A percentile compares a stretch with the other conserved stretches of the same genome.
These are phyloP conservation scores for Botrytis paeoniae DNA, from an alignment of 2,329 filamentous ascomycete species.

Conservation along the genomic window DNA sequence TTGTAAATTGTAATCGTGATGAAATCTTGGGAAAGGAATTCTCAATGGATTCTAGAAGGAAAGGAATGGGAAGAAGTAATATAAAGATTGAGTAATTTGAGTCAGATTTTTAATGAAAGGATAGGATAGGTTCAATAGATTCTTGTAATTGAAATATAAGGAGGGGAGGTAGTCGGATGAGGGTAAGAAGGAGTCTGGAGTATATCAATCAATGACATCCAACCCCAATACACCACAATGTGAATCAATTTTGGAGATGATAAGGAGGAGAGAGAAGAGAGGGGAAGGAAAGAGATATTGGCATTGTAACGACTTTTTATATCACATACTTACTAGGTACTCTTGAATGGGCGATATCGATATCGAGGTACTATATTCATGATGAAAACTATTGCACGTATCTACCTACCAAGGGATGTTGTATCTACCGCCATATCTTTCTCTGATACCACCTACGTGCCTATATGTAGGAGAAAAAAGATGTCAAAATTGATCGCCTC, in stretches of 20 bases:
- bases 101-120: background rate
- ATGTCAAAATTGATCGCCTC: background rate
- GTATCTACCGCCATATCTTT: background rate
- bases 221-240: background rate
- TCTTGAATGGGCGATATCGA: background rate
- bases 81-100: background rate
- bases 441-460: background rate
- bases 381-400: background rate
- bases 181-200: background rate
- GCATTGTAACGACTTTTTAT: background rate
- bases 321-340: background rate
- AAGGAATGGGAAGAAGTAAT: background rate
- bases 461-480: background rate
- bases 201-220: conserved; percentile 1
- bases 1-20: background rate
- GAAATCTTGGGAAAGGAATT: conserved; percentile 4
- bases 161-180: background rate
- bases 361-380: background rate
- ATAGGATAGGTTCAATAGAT: background rate
- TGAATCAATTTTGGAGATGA: background rate
- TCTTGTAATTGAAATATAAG: background rate
- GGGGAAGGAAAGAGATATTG: background rate
- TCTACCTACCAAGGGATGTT: background rate
- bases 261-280: background rate
- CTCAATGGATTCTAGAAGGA: conserved; percentile 2